Percentiles rank a stretch among this genome's conserved stretches.
These are phyloP conservation scores for Stagonosporopsis cucurbitacearum DNA, from an alignment of 2,329 filamentous ascomycete genomes.

Conservation along the genomic window DNA sequence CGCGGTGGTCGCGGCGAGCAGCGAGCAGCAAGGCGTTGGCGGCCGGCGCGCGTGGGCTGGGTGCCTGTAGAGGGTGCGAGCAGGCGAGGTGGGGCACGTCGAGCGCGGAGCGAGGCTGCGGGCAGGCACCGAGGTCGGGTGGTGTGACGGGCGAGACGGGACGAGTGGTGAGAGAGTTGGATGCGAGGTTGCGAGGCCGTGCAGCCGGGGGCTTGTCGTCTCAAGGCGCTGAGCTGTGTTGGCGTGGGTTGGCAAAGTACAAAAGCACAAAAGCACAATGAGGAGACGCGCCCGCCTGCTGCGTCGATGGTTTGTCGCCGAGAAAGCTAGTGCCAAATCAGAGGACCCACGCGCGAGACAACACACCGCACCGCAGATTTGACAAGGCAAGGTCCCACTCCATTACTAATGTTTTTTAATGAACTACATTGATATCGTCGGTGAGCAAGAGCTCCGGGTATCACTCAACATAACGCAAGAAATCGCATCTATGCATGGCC, in stretches of 20 bases:
- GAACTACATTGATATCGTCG: background rate
- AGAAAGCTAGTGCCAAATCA: slow-evolving; percentile 21
- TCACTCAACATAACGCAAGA: slow-evolving; percentile 5
- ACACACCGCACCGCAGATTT: slow-evolving; percentile 21
- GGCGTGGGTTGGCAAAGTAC: slow-evolving; percentile 28
- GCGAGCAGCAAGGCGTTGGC: slow-evolving; percentile 21
- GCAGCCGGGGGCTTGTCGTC: slow-evolving; percentile 29
- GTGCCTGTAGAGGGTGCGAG: slow-evolving; percentile 36
- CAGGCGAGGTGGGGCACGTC: slow-evolving; percentile 45
- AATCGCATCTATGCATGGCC: background rate
- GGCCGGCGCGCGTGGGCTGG: slow-evolving; percentile 29
- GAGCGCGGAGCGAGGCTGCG: slow-evolving; percentile 30
- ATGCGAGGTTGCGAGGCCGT: slow-evolving; percentile 28
- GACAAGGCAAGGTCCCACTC: slow-evolving; percentile 14
- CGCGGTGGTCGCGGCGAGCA: slow-evolving; percentile 14
- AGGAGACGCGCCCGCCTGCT: slow-evolving; percentile 26
- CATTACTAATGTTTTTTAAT: slow-evolving; percentile 17
- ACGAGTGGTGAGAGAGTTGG: slow-evolving; percentile 12
- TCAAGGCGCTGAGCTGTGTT: slow-evolving; percentile 25
- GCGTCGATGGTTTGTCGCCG: slow-evolving; percentile 19
- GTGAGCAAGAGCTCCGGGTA: slow-evolving; percentile 11
- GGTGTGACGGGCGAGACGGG: slow-evolving; percentile 7
- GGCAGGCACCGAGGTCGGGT: slow-evolving; percentile 32
- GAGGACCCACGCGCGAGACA: slow-evolving; percentile 17
- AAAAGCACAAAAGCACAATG: slow-evolving; percentile 19